These are phyloP conservation scores for Picea mariana DNA, from an alignment of 83 land plant genomes.

Conservation along the genomic window DNA sequence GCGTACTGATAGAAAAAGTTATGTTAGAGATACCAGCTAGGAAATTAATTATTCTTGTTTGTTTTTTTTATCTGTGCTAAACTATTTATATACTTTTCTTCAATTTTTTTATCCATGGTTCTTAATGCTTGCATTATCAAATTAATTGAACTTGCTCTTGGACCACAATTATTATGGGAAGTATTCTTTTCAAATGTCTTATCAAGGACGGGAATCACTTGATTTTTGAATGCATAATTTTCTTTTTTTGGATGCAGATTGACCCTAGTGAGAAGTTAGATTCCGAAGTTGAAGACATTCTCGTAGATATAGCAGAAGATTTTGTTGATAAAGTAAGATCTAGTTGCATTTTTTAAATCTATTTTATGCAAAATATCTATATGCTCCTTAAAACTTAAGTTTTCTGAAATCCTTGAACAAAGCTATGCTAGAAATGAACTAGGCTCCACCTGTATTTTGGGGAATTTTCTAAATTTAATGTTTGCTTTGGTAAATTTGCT, in stretches of 20 bases:
- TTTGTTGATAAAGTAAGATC: constrained; percentile 69
- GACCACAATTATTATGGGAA: background rate
- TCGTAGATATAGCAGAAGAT: constrained; percentile 74
- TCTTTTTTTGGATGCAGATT: constrained; percentile 38
- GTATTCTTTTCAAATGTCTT: background rate
- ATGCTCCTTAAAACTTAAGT: background rate
- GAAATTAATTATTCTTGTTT: background rate
- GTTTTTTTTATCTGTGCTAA: background rate
- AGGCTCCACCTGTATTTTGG: background rate
- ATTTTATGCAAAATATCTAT: background rate
- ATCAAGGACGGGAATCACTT: background rate
- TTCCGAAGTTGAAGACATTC: constrained; percentile 75
- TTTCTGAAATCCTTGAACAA: background rate
- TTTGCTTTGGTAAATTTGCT: background rate
- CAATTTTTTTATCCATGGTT: background rate
- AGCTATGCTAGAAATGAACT: background rate
- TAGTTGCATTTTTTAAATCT: background rate
- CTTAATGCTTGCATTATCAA: background rate
- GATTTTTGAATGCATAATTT: background rate
- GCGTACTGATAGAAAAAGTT: background rate
- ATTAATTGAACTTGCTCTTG: background rate
- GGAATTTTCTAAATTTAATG: background rate
- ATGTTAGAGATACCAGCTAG: too few species aligned
- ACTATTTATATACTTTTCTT: background rate
- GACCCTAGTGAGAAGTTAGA: constrained; percentile 73